These are phyloP conservation scores for Lepiota brunneoincarnata DNA, from an alignment of 768 basidiomycete species.

Conservation along the genomic window DNA sequence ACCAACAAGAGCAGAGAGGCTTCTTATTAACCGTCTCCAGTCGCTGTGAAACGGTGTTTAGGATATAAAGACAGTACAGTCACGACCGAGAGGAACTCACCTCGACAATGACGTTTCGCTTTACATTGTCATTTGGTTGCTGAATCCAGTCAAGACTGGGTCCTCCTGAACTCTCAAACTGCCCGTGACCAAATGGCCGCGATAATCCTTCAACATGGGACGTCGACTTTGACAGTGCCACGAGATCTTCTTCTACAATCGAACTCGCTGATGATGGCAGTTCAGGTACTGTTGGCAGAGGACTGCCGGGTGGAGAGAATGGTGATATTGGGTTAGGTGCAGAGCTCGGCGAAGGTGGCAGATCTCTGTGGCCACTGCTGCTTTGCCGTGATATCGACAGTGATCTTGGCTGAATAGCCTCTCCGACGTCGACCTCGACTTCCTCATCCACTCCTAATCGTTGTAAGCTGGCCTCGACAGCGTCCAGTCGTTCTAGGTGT, in stretches of 20 bases:
- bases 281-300: constrained; percentile 57
- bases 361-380: constrained; percentile 11
- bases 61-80: neutral
- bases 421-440: constrained; percentile 67
- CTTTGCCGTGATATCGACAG: constrained; percentile 16
- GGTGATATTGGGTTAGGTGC: constrained; percentile 31
- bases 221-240: constrained; percentile 73
- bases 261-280: constrained; percentile 52
- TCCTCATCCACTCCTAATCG: constrained; percentile 60
- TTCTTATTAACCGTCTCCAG: constrained; percentile 68
- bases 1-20: constrained; percentile 76
- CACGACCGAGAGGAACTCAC: constrained; percentile 35
- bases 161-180: neutral
- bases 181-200: constrained; percentile 5
- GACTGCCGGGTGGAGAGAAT: constrained; percentile 59
- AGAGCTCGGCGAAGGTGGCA: constrained; percentile 7
- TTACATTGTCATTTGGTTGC: constrained; percentile 37
- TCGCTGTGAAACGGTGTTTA: constrained; percentile 43
- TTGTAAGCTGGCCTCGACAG: constrained; percentile 75
- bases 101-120: constrained; percentile 68
- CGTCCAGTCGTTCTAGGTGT: constrained; percentile 82
- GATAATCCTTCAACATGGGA: constrained; percentile 58
- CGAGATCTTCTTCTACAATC: constrained; percentile 67
- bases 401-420: constrained; percentile 32
- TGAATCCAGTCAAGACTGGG: constrained; percentile 46